phyloP scores from a whole-genome alignment of 352 stramenopile genomes.

The Phytophthora rubi region DNA sequence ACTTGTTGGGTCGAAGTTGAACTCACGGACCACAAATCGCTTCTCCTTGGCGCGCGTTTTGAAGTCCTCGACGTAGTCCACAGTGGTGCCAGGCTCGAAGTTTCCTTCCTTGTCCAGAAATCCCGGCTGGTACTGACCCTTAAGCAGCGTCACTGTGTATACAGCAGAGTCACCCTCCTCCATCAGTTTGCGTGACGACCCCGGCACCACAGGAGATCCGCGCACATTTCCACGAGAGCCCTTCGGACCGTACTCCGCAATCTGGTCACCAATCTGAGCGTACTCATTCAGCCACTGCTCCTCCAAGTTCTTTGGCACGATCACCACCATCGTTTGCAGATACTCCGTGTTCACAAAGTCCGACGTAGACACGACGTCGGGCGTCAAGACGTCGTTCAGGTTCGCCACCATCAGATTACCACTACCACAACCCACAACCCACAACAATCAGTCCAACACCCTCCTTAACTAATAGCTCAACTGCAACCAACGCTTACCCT shows the following conservation, averaged over 20 bases:
- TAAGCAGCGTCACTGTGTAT: slow-evolving; percentile 96
- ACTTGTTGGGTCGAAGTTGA: slow-evolving; percentile 91
- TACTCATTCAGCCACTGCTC: slow-evolving; percentile 91
- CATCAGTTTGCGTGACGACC: slow-evolving; percentile 90
- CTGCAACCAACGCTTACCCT: slow-evolving; percentile 46
- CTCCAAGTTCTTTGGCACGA: slow-evolving; percentile 93
- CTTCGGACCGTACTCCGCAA: slow-evolving; percentile 91
- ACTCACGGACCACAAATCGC: slow-evolving; percentile 92
- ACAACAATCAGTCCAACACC: slow-evolving; percentile 4
- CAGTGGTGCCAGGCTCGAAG: slow-evolving; percentile 91
- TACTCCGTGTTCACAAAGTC: slow-evolving; percentile 97
- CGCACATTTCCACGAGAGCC: slow-evolving; percentile 91
- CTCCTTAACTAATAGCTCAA: not conserved
- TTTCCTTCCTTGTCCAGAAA: slow-evolving; percentile 88
- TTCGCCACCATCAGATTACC: slow-evolving; percentile 96
- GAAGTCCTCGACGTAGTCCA: slow-evolving; percentile 96
- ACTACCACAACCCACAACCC: slow-evolving; percentile 31
- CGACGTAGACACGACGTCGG: slow-evolving; percentile 86
- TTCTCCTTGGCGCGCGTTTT: slow-evolving; percentile 94
- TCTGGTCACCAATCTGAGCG: slow-evolving; percentile 86
- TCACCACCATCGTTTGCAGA: slow-evolving; percentile 96
- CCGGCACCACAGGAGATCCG: slow-evolving; percentile 96
- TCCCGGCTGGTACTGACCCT: slow-evolving; percentile 92
- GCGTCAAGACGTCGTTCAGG: slow-evolving; percentile 94
- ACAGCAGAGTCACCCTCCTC: slow-evolving; percentile 93